Base-by-base conservation (phyloP, 441 rosid species). In the Omphalea diandra region DNA sequence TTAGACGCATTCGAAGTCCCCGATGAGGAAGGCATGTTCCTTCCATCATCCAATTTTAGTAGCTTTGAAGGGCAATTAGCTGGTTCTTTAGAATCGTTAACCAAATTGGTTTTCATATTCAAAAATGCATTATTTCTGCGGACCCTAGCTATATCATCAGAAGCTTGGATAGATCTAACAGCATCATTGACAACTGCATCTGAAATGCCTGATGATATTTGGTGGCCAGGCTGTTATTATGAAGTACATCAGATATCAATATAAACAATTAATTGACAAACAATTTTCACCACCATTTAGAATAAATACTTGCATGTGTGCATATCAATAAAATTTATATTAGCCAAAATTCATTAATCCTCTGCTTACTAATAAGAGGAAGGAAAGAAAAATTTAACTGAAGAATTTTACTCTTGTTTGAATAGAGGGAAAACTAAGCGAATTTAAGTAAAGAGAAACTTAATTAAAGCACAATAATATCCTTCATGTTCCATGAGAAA, bases 21-120 rank as follows among this genome's bases (percentile, higher is more conserved):
- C 22, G n/a, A 20, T 7, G 69, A 47, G 64, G 73, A 72, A 69
- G 86, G 40, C 68, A 56, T 44, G 60, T 69, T 69, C 63, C 83
- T 90, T 67, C 83, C 80, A 73, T 86, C 88, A 32, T 87, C 94
- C 70, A 80, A 78, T 80, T 79, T 88, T 69, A 79, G 81, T 77
- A 82, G 17, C 77, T 91, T 89, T 33, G 83, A 68, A 68, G 90
- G 90, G 52, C 77, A 83, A 76, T 54, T 81, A 22, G 68, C 63
- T 77, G 80, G 76, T 67, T 85, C 90, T 65, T 77, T 77, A 72
- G 85, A 76, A 58, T 77, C 82, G 63, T 76, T 74, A 79, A 69
- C 59, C 12, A 46, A 68, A 75, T 80, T 77, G 74, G 78, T 76
- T 77, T 80, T 67, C 73, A 59, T 29, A 50, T 72, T 72, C 44